Percentiles rank a stretch among this genome's conserved stretches.
These are phyloP conservation scores for Hymenoscyphus fraxineus DNA, from an alignment of 2,329 filamentous ascomycete species.

Conservation along the genomic window DNA sequence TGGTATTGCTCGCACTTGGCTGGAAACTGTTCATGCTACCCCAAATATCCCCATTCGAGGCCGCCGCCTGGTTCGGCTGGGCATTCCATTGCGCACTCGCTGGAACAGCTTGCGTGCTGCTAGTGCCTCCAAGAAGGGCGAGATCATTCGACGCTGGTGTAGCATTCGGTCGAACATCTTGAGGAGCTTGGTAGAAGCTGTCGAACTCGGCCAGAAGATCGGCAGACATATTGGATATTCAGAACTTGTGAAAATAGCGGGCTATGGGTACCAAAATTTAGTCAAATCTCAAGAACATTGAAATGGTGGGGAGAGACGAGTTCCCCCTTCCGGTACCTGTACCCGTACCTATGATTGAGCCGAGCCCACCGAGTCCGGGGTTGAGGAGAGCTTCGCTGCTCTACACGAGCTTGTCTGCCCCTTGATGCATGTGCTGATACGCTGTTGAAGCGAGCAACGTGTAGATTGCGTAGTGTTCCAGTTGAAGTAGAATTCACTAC, in stretches of 20 bases:
- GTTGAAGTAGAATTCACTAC: not conserved
- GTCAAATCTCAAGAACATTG: not conserved
- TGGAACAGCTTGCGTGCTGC: constrained; percentile 21
- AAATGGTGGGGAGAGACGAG: not conserved
- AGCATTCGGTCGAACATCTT: constrained; percentile 28
- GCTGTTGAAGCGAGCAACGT: not conserved
- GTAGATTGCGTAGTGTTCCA: not conserved
- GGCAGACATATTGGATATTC: constrained; percentile 50
- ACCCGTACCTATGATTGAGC: not conserved
- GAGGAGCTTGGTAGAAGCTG: constrained; percentile 41
- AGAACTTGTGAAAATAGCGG: not conserved
- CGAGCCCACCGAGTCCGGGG: not conserved
- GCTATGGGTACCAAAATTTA: not conserved
- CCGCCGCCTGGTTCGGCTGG: not conserved
- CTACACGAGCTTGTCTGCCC: not conserved
- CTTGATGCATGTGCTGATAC: not conserved
- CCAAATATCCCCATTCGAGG: constrained; percentile 26
- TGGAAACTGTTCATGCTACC: constrained; percentile 24
- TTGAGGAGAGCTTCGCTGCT: not conserved
- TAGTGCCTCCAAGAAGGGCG: constrained; percentile 18
- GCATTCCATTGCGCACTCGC: not conserved
- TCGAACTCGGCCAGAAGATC: constrained; percentile 64
- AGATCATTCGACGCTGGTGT: constrained; percentile 26
- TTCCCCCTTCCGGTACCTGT: not conserved
- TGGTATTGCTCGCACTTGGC: constrained; percentile 11